A percentile compares a stretch with the other conserved stretches of the same genome.
Conservation (phyloP, 306 rosid species). For the Fragaria vesca region DNA sequence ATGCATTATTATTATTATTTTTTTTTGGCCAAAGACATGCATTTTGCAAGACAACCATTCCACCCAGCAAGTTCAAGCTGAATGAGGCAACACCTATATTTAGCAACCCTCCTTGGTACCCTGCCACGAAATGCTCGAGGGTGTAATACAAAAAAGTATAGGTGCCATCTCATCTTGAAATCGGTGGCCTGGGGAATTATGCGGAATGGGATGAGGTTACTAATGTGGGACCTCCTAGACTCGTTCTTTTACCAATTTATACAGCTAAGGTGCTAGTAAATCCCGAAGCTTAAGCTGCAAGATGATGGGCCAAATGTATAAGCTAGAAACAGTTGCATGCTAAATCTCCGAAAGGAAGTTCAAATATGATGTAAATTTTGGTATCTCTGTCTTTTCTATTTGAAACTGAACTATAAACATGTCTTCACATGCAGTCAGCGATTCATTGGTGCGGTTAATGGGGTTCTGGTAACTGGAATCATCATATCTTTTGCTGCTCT, state of each 20-base stretch:
- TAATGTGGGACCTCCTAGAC: not conserved
- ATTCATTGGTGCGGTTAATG: slow-evolving; percentile 66
- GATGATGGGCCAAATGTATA: not conserved
- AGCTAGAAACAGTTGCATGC: not conserved
- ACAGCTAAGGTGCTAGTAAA: too few relatives aligned
- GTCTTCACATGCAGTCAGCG: slow-evolving; percentile 64
- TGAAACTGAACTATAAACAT: slow-evolving; percentile 20
- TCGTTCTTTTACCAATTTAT: not conserved
- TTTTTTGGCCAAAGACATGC: not conserved
- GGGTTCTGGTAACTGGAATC: slow-evolving; percentile 61
- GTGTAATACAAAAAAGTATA: not conserved
- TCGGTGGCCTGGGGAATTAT: not conserved
- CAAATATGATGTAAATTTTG: not conserved
- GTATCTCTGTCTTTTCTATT: not conserved
- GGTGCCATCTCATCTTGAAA: not conserved
- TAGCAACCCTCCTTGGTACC: not conserved
- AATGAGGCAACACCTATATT: not conserved
- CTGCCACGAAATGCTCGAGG: not conserved
- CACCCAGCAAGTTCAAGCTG: not conserved
- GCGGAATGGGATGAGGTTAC: not conserved
- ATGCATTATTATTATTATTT: not conserved
- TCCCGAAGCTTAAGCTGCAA: not conserved
- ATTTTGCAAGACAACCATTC: not conserved
- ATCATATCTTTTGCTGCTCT: slow-evolving; percentile 65
- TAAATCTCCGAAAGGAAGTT: not conserved